Percentiles rank a stretch among this genome's conserved stretches.
Conservation (phyloP, 192 early-diverging fungal genomes). For the Coemansia reversa region DNA sequence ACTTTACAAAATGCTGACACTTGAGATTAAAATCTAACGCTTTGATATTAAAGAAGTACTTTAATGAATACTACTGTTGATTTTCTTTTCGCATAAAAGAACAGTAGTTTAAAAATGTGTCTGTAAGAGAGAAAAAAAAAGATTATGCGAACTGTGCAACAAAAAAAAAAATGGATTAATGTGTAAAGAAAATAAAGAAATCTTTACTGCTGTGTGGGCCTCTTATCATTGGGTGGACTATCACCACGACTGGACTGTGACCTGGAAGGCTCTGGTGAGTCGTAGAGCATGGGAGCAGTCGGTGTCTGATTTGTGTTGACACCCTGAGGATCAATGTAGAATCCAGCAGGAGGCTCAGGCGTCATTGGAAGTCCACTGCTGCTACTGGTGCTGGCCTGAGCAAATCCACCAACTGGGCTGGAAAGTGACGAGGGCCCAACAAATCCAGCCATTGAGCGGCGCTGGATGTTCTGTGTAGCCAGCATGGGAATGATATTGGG, state of each 20-base stretch:
- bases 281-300: constrained; percentile 24
- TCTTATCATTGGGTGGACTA: constrained; percentile 6
- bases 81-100: no score
- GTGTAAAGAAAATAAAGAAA: neutral
- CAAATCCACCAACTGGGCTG: constrained; percentile 13
- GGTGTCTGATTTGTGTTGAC: constrained; percentile 9
- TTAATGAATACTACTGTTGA: no score
- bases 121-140: no score
- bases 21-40: no score
- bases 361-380: neutral
- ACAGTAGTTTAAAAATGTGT: no score
- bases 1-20: no score
- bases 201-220: neutral
- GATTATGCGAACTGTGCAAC: no score
- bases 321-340: neutral
- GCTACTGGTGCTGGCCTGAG: no score
- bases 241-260: constrained; percentile 12
- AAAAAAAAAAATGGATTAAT: no score
- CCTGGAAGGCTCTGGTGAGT: constrained; percentile 16
- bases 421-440: constrained; percentile 10
- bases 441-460: constrained; percentile 7
- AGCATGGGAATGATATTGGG: constrained; percentile 48
- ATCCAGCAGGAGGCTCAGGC: constrained; percentile 1
- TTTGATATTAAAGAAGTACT: neutral
- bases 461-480: constrained; percentile 36